Conservation (phyloP, 2,329 filamentous ascomycete genomes). For the Cladorrhinum sp. region DNA sequence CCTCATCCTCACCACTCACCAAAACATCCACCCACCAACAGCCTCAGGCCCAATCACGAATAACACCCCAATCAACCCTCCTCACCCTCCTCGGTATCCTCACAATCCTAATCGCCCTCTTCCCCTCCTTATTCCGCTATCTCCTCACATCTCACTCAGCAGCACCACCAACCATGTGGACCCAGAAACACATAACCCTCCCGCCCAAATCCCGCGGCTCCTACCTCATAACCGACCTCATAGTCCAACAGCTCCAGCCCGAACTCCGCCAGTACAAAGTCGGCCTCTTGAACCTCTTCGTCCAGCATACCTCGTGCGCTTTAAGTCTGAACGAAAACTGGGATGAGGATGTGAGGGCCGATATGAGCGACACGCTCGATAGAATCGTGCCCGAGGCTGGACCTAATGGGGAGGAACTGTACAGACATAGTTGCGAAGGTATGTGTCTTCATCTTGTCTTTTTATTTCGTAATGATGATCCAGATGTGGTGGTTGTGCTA, state of each 20-base stretch:
- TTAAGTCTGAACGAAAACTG: slow-evolving; percentile 92
- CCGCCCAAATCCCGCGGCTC: slow-evolving; percentile 74
- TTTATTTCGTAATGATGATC: too few relatives aligned
- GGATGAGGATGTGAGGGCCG: slow-evolving; percentile 77
- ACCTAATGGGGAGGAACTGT: slow-evolving; percentile 68
- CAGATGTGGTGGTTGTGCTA: too few relatives aligned
- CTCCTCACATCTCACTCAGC: slow-evolving; percentile 31
- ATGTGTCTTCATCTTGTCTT: not conserved
- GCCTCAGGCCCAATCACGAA: not conserved
- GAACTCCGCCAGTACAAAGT: slow-evolving; percentile 82
- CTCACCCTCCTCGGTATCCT: not conserved
- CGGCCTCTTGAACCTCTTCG: slow-evolving; percentile 82
- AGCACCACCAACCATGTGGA: slow-evolving; percentile 41
- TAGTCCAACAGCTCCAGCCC: slow-evolving; percentile 67
- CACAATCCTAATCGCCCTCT: not conserved
- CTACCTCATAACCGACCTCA: slow-evolving; percentile 80
- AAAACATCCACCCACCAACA: not conserved
- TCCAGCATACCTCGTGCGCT: slow-evolving; percentile 93
- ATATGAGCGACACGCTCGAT: slow-evolving; percentile 94
- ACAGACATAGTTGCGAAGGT: slow-evolving; percentile 82
- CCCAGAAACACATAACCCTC: slow-evolving; percentile 80
- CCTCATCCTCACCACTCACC: not conserved
- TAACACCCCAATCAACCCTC: not conserved
- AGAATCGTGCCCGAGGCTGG: slow-evolving; percentile 79
- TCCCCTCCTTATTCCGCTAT: not conserved